Evolutionary conservation across 2,329 filamentous ascomycete genomes (phyloP).

Genomic region (Amphichorda felina): DNA sequence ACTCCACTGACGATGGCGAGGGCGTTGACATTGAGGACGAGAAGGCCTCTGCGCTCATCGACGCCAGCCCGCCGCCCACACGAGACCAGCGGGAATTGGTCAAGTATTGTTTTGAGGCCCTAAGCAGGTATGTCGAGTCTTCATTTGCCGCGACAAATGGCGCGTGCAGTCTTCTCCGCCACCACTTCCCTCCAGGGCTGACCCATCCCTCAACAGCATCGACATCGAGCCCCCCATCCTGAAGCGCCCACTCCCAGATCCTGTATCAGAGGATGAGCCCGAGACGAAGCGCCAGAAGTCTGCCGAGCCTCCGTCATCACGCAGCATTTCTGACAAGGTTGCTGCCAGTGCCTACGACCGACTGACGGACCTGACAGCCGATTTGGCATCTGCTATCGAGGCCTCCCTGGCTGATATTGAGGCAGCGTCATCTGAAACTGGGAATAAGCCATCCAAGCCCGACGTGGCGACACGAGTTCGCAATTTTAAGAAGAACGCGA

Average conservation of each 20-base stretch:
- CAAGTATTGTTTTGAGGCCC: constrained; percentile 22
- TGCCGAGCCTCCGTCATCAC: constrained; percentile 24
- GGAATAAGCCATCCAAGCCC: constrained; percentile 14
- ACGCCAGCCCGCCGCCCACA: constrained; percentile 9
- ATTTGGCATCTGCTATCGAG: constrained; percentile 37
- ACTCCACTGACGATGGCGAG: constrained; percentile 28
- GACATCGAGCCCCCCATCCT: constrained; percentile 44
- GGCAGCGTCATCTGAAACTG: constrained; percentile 14
- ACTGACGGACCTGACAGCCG: constrained; percentile 53
- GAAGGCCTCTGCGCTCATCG: neutral
- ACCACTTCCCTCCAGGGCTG: constrained; percentile 9
- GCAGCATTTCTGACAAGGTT: constrained; percentile 42
- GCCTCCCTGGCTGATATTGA: constrained; percentile 36
- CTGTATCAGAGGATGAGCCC: constrained; percentile 34
- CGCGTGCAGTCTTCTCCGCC: neutral
- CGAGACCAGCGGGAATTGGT: constrained; percentile 22
- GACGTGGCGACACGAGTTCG: constrained; percentile 27
- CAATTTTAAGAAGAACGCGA: constrained; percentile 50
- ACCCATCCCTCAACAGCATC: constrained; percentile 27
- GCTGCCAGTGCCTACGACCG: constrained; percentile 39
- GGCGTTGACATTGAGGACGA: constrained; percentile 10
- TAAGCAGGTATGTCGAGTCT: constrained; percentile 21
- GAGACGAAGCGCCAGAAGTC: constrained; percentile 50
- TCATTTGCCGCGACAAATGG: neutral
- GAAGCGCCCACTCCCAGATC: constrained; percentile 36